Base-by-base conservation (phyloP, 768 basidiomycete species). In the Mycena rosella region DNA sequence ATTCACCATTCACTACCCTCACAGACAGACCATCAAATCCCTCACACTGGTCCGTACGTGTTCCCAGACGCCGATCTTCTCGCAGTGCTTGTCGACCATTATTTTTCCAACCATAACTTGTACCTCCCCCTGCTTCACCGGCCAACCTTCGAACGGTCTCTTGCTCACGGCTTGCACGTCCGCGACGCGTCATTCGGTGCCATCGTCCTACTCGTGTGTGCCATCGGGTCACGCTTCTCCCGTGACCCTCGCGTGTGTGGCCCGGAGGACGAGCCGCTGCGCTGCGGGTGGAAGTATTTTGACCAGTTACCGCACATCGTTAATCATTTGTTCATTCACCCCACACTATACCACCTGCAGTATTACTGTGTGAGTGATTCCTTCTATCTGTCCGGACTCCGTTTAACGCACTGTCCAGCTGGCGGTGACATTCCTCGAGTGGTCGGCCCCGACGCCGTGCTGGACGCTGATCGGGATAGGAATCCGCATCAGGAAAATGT, bases 401-500 rank as follows among this genome's bases (percentile, higher is more conserved):
- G n/a, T 40, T 8, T 7, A 89, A 89, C 49, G 14, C 17, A n/a
- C n/a, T n/a, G 32, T 9, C 13, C 53, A 54, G 89, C 75, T 90
- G 22, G 79, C 84, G 14, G 82, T 85, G 0, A 73, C 83, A 68
- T 89, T 84, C 76, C 78, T 89, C 26, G 84, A 86, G 71, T 85
- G 85, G 2, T 87, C 86, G 2, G 83, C 85, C 0, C 88, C 88
- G 2, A 88, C 90, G 57, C 83, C 86, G 20, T 86, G 84, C 65
- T 94, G 93, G 93, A 86, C 87, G 2, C 76, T 91, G 58, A 84
- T 89, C 36, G 91, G 91, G 5, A 83, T 84, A 18, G 65, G 65
- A 2, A 20, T 67, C 13, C 59, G n/a, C n/a, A n/a, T n/a, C n/a
- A n/a, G n/a, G n/a, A n/a, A n/a, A n/a, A n/a, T n/a, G n/a, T n/a